phyloP scores from a whole-genome alignment of 2,329 filamentous ascomycete genomes.

The Aureobasidium melanogenum region DNA sequence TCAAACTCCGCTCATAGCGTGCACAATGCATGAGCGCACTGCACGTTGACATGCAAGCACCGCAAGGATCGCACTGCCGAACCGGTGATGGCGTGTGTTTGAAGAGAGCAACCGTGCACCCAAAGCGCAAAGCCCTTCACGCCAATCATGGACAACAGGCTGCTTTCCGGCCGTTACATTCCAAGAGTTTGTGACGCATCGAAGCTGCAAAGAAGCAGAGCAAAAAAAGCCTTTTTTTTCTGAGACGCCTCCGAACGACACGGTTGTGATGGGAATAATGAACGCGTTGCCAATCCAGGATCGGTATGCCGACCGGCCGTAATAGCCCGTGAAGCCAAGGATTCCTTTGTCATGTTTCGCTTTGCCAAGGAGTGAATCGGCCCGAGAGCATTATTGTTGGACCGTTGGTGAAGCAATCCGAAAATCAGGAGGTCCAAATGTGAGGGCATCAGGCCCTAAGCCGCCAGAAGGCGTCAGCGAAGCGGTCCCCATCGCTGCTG shows the following conservation, averaged over 20 bases:
- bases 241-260: neutral
- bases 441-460: neutral
- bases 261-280: neutral
- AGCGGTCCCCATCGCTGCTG: neutral
- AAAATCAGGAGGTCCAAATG: neutral
- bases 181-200: conserved; percentile 1
- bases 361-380: conserved; percentile 3
- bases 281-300: neutral
- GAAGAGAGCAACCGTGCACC: neutral
- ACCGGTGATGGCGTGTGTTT: conserved; percentile 9
- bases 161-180: neutral
- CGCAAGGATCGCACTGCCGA: neutral
- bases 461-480: neutral
- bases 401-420: conserved; percentile 2
- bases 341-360: neutral
- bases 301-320: neutral
- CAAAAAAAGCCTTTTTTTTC: neutral
- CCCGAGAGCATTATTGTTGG: conserved; percentile 3
- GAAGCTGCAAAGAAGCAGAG: conserved; percentile 11
- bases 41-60: neutral
- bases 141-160: neutral
- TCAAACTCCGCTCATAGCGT: neutral
- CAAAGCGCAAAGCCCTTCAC: neutral
- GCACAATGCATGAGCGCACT: neutral
- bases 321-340: neutral